Percentiles rank a stretch among this genome's conserved stretches.
phyloP scores from a whole-genome alignment of 2,329 filamentous ascomycete species.

The Xylaria sp. region DNA sequence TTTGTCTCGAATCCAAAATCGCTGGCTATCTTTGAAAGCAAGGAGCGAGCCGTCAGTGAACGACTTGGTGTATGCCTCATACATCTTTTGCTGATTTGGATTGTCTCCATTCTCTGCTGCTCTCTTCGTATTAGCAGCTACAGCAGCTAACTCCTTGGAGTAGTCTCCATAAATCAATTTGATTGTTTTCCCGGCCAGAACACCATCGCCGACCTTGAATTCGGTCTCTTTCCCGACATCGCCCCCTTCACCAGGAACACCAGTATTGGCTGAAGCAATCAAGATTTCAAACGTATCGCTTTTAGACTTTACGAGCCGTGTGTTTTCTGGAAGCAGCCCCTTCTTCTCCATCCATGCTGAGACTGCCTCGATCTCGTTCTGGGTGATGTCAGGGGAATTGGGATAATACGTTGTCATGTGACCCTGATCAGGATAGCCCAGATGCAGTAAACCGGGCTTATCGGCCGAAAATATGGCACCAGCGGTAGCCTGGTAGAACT shows the following conservation, averaged over 20 bases:
- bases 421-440: conserved; percentile 78
- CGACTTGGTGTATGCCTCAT: conserved; percentile 73
- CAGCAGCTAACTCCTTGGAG: conserved; percentile 74
- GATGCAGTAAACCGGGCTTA: conserved; percentile 73
- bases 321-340: conserved; percentile 79
- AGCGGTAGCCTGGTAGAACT: conserved; percentile 73
- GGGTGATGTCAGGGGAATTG: conserved; percentile 76
- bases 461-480: conserved; percentile 77
- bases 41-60: conserved; percentile 79
- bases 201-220: conserved; percentile 68
- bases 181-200: conserved; percentile 73
- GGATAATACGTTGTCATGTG: conserved; percentile 88
- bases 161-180: conserved; percentile 81
- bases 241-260: conserved; percentile 69
- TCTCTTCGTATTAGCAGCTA: conserved; percentile 73
- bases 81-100: conserved; percentile 71
- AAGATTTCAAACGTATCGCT: conserved; percentile 75
- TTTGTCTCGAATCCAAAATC: conserved; percentile 85
- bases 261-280: conserved; percentile 74
- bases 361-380: conserved; percentile 77
- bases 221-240: conserved; percentile 74
- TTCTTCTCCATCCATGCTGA: conserved; percentile 79
- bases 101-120: conserved; percentile 77
- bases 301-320: conserved; percentile 73
- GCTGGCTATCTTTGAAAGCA: conserved; percentile 82